Conservation (phyloP, 2,329 filamentous ascomycete species). For the Venturia aucupariae region DNA sequence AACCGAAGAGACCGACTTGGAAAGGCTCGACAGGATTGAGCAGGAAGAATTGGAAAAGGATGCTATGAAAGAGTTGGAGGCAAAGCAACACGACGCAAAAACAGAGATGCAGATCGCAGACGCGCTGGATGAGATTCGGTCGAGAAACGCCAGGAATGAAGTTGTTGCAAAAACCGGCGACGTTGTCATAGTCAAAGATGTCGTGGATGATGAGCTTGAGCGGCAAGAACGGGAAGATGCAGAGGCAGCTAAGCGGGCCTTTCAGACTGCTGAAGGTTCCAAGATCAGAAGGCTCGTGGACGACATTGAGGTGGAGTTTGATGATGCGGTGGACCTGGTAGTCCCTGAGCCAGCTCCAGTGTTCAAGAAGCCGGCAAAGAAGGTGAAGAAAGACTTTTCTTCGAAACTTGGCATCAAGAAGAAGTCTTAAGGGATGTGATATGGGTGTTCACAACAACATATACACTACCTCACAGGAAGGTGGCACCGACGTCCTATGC, state of each 20-base stretch:
- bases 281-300: conserved; percentile 22
- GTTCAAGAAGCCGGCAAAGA: conserved; percentile 70
- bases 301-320: conserved; percentile 23
- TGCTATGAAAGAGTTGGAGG: conserved; percentile 90
- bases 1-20: conserved; percentile 67
- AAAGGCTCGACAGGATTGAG: conserved; percentile 77
- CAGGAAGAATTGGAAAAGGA: conserved; percentile 58
- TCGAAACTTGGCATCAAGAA: conserved; percentile 80
- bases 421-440: conserved; percentile 36
- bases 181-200: conserved; percentile 48
- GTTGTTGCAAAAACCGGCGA: conserved; percentile 58
- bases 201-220: conserved; percentile 47
- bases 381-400: conserved; percentile 68
- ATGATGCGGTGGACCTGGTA: conserved; percentile 28
- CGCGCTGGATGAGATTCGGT: conserved; percentile 88
- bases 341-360: conserved; percentile 46
- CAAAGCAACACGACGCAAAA: conserved; percentile 86
- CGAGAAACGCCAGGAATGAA: conserved; percentile 80
- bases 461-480: background rate
- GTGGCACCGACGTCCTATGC: background rate
- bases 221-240: conserved; percentile 72
- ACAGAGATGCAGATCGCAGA: conserved; percentile 95
- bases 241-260: conserved; percentile 70
- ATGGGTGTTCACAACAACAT: background rate
- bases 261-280: conserved; percentile 48